A percentile compares a stretch with the other conserved stretches of the same genome.
phyloP scores from a whole-genome alignment of 2,329 filamentous ascomycete genomes.

The Blastomyces gilchristii region DNA sequence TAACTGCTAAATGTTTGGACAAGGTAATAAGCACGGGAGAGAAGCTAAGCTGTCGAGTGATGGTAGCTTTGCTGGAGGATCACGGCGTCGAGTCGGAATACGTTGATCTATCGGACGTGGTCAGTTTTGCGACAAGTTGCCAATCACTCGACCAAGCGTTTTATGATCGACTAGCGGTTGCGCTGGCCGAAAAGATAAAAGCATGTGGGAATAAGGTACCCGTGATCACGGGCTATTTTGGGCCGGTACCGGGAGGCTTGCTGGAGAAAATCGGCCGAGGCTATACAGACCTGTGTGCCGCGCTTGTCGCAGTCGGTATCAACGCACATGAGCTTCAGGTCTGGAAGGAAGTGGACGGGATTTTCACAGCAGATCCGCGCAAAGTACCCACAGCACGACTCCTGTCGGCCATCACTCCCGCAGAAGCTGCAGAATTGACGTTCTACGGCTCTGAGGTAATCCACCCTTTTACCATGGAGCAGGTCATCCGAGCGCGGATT shows the following conservation, averaged over 20 bases:
- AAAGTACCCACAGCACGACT: constrained; percentile 89
- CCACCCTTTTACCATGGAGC: constrained; percentile 97
- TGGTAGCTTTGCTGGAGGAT: constrained; percentile 75
- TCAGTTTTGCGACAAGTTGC: constrained; percentile 52
- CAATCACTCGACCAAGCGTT: constrained; percentile 55
- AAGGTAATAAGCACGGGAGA: constrained; percentile 91
- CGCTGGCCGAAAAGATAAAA: constrained; percentile 53
- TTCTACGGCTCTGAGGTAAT: constrained; percentile 95
- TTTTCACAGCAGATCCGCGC: constrained; percentile 75
- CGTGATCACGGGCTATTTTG: constrained; percentile 88
- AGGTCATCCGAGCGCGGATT: constrained; percentile 57
- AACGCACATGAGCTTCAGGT: constrained; percentile 83
- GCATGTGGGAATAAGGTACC: constrained; percentile 60
- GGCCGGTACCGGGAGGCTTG: constrained; percentile 79
- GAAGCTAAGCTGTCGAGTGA: constrained; percentile 86
- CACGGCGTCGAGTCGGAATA: constrained; percentile 75
- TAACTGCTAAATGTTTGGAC: constrained; percentile 68
- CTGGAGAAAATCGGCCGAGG: constrained; percentile 87
- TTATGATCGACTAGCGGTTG: constrained; percentile 54
- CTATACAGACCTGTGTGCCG: constrained; percentile 93
- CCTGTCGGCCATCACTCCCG: constrained; percentile 79
- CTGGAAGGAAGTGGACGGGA: constrained; percentile 98
- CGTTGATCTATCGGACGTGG: constrained; percentile 74
- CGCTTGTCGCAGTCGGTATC: constrained; percentile 81
- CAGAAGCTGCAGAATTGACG: constrained; percentile 90